Evolutionary conservation across 345 rosid species (phyloP).

Genomic region (Jatropha curcas): DNA sequence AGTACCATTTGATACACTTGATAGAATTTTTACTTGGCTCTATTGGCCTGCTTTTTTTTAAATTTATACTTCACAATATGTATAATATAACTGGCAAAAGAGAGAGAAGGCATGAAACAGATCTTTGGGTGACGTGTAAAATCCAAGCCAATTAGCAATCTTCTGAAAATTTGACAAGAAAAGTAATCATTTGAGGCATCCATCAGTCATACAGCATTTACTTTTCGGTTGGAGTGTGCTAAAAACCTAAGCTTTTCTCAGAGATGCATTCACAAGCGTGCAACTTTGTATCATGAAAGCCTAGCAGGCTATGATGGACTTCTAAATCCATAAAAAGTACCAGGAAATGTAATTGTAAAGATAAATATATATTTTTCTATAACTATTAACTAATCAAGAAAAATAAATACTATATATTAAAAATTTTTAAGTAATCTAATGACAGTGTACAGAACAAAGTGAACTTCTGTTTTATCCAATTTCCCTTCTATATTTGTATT

Average conservation of each 20-base stretch:
- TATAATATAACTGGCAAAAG: too few species aligned
- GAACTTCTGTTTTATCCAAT: background rate
- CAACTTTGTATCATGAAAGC: background rate
- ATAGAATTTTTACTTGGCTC: too few species aligned
- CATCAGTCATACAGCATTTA: background rate
- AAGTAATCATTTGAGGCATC: background rate
- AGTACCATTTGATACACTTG: too few species aligned
- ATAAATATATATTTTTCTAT: conserved; percentile 6
- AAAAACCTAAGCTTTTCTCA: background rate
- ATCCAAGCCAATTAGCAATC: background rate
- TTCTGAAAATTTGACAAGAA: background rate
- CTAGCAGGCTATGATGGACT: background rate
- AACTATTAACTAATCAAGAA: conserved; percentile 8
- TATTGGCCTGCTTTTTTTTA: too few species aligned
- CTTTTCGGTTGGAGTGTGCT: background rate
- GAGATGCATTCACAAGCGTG: background rate
- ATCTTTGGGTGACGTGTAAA: too few species aligned
- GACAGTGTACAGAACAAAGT: conserved; percentile 16
- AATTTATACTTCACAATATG: too few species aligned
- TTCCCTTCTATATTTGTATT: conserved; percentile 4
- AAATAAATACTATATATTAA: conserved; percentile 13
- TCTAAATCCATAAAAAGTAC: too few species aligned
- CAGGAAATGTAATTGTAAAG: background rate
- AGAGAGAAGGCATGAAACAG: too few species aligned
- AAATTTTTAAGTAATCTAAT: conserved; percentile 13